Percentiles rank a stretch among this genome's conserved stretches.
Evolutionary conservation across 2,329 filamentous ascomycete genomes (phyloP).

Genomic region (Penicillium sp.): DNA sequence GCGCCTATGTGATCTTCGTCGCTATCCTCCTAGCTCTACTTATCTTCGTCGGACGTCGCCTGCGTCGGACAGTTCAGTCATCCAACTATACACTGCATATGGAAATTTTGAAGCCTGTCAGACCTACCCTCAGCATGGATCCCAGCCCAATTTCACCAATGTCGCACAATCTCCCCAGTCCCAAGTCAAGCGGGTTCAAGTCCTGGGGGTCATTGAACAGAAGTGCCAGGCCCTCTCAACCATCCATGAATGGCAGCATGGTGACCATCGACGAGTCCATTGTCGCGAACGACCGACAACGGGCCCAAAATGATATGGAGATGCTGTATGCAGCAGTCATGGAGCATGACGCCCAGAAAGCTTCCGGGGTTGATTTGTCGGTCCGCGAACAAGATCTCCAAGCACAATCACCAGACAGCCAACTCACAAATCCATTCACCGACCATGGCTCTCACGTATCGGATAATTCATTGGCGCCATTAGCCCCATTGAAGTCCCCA

Average conservation of each 20-base stretch:
- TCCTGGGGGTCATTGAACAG: conserved; percentile 38
- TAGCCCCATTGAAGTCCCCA: conserved; percentile 19
- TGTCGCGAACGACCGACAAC: conserved; percentile 69
- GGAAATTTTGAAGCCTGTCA: conserved; percentile 54
- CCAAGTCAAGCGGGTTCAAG: conserved; percentile 37
- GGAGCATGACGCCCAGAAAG: conserved; percentile 69
- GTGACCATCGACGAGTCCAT: conserved; percentile 73
- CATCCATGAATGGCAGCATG: conserved; percentile 59
- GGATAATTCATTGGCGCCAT: conserved; percentile 17
- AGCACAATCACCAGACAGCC: conserved; percentile 24
- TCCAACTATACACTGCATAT: conserved; percentile 54
- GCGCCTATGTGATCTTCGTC: conserved; percentile 75
- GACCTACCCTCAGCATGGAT: conserved; percentile 29
- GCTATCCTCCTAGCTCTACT: conserved; percentile 68
- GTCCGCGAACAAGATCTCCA: conserved; percentile 18
- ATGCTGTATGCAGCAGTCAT: conserved; percentile 88
- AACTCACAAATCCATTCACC: conserved; percentile 29
- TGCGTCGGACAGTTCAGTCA: conserved; percentile 51
- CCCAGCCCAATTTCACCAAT: conserved; percentile 37
- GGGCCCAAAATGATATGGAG: conserved; percentile 80
- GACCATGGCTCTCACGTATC: conserved; percentile 29
- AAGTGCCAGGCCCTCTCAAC: conserved; percentile 31
- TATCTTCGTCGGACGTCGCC: conserved; percentile 59
- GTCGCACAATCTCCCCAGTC: conserved; percentile 33
- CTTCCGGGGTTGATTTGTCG: conserved; percentile 22